Evolutionary conservation across 2,329 filamentous ascomycete genomes (phyloP), one percentile per base, ranked within the genome.

Genomic region (Ophiostoma sp.): DNA sequence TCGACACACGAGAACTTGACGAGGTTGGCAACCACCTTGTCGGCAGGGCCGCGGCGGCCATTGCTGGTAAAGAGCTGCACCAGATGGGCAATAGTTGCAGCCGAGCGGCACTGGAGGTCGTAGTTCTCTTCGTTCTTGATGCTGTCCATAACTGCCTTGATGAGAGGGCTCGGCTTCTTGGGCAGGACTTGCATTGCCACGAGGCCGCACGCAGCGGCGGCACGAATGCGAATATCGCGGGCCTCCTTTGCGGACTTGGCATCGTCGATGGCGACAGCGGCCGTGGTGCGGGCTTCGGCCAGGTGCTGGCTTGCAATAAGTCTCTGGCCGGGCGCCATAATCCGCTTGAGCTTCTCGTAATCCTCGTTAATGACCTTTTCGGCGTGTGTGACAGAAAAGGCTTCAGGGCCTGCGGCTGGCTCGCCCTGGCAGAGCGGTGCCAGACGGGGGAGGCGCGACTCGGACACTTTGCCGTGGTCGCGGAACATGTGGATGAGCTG

Each of bases 1-100:
- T 99, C 95, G 76, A 97, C 93, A 77, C 95, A 99, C 73, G 93
- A 97, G 80, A 97, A 99, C 77, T 97, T 98, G 81, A 96, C 92
- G 68, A 99, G 80, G 77, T 99, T 99, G 66, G 92, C 89, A 36
- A 98, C 94, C 17, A 99, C 91, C 81, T 99, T 99, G 78, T 97
- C 94, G 20, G 95, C 94, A 15, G 96, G 93, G 20, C 90, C 93
- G 70, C 89, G 87, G 72, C 94, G 91, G 54, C 92, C 90, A 70
- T 88, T 88, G 60, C 88, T 86, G 4, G 93, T 93, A 76, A 98
- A 95, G 31, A 95, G 84, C 74, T 92, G 89, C n/a, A 99, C 90
- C 27, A 98, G 87, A 54, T 86, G 87, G 6, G 93, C 92, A 68
- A 99, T 91, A 3, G 93, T 94, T 17, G 87, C 87, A 1, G 94